Conservation (phyloP, 139 green algal genomes). For the Astrephomene gubernaculifera region DNA sequence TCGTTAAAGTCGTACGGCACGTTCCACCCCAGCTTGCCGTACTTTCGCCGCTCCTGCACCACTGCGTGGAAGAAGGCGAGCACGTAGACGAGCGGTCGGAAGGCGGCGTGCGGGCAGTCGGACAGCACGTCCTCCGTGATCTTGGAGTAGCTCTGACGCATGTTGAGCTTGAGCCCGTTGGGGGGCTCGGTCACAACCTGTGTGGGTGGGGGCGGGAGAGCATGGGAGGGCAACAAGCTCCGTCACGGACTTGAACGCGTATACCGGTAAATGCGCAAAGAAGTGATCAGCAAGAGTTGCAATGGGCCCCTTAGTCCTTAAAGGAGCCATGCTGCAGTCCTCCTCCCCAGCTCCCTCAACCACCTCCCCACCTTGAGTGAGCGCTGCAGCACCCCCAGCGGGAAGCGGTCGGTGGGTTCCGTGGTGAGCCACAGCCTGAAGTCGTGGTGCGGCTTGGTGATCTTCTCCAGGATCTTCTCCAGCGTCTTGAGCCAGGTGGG, state of each 20-base stretch:
- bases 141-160: slow-evolving; percentile 88
- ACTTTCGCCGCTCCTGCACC: slow-evolving; percentile 92
- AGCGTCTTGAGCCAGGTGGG: slow-evolving; percentile 87
- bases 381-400: slow-evolving; percentile 83
- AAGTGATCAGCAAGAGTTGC: too few species aligned
- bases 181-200: slow-evolving; percentile 94
- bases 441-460: slow-evolving; percentile 80
- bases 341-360: too few species aligned
- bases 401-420: slow-evolving; percentile 84
- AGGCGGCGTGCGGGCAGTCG: slow-evolving; percentile 84
- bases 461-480: slow-evolving; percentile 89
- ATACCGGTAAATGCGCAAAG: too few species aligned
- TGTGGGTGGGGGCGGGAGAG: slow-evolving; percentile 13
- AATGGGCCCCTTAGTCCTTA: too few species aligned
- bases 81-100: slow-evolving; percentile 88
- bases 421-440: slow-evolving; percentile 91
- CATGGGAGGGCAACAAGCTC: neutral
- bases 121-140: slow-evolving; percentile 84
- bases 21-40: slow-evolving; percentile 94
- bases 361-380: slow-evolving; percentile 76
- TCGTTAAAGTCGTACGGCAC: slow-evolving; percentile 96
- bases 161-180: slow-evolving; percentile 93
- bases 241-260: too few species aligned
- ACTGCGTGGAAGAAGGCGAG: slow-evolving; percentile 93
- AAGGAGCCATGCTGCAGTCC: too few species aligned